Conservation (phyloP, 2,329 filamentous ascomycete species). For the Aspergillus viridinutans region DNA sequence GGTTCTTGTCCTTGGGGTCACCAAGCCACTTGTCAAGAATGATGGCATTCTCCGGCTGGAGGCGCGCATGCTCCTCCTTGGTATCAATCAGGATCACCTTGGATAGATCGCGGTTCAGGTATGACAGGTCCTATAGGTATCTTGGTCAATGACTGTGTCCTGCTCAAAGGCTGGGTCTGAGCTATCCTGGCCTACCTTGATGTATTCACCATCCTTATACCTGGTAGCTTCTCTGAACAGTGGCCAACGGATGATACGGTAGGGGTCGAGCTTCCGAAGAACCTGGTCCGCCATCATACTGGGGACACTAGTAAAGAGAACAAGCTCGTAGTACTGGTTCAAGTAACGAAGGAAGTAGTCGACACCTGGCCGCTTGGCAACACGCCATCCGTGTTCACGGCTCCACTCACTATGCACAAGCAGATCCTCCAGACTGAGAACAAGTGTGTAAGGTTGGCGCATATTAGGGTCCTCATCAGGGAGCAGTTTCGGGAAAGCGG, state of each 20-base stretch:
- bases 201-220: constrained; percentile 91
- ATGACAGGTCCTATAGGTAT: constrained; percentile 74
- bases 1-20: constrained; percentile 73
- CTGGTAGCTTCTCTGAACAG: constrained; percentile 95
- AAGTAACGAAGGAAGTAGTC: constrained; percentile 98
- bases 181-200: constrained; percentile 65
- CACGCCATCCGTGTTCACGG: constrained; percentile 88
- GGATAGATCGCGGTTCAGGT: constrained; percentile 90
- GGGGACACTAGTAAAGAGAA: constrained; percentile 88
- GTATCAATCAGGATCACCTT: constrained; percentile 96
- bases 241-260: constrained; percentile 91
- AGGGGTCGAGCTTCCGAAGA: constrained; percentile 90
- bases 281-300: constrained; percentile 81
- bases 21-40: constrained; percentile 87
- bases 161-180: background rate
- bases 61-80: constrained; percentile 71
- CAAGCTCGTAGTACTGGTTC: constrained; percentile 95
- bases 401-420: constrained; percentile 94
- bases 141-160: constrained; percentile 10
- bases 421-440: constrained; percentile 88
- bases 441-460: constrained; percentile 84
- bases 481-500: constrained; percentile 87
- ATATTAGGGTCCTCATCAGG: constrained; percentile 68
- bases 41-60: constrained; percentile 96
- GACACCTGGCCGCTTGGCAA: constrained; percentile 89